Base-by-base conservation (phyloP, 2,329 filamentous ascomycete genomes). In the Coniochaeta sp. region DNA sequence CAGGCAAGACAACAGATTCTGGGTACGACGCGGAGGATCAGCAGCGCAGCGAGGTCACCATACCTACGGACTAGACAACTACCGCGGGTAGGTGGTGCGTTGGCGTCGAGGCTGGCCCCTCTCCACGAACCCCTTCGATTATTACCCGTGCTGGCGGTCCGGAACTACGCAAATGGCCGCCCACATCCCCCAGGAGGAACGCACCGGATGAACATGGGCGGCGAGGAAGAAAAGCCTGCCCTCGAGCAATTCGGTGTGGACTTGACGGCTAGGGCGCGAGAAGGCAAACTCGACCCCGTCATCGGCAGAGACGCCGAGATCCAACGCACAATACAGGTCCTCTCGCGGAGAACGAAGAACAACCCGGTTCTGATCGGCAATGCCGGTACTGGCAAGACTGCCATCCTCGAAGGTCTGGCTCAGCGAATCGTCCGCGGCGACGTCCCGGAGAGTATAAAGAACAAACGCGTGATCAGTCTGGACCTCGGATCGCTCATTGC, bases 401-500 rank as follows among this genome's bases (percentile, higher is more conserved):
- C 93, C 1, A 90, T 97, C 58, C 77, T 97, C 3, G 93, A 98
- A 75, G 93, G 93, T 1, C 79, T 98, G 42, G 93, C 93, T 10
- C 85, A 95, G 70, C 83, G 95, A 42, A 98, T 99, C 65, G 89
- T 97, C 1, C 84, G 88, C 64, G 93, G 93, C 2, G 93, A 97
- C 74, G 93, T 98, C 0, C 93, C 95, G 0, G 95, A 98, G 74
- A 96, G 91, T 66, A 89, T 99, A 72, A 96, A 96, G 75, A 89
- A 97, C 67, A 98, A 98, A 74, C 82, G 88, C 58, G 93, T 99
- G 26, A 85, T 98, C 60, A 85, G 89, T 7, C 75, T 98, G 40
- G 95, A 99, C 68, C 81, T 99, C 5, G 95, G 95, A 2, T 91
- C 91, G 38, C 83, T 99, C 17, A 97, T 99, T 67, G 95, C 95